Evolutionary conservation across 2,329 filamentous ascomycete species (phyloP), one percentile per base, ranked within the genome.

Genomic region (Alternaria viburni): DNA sequence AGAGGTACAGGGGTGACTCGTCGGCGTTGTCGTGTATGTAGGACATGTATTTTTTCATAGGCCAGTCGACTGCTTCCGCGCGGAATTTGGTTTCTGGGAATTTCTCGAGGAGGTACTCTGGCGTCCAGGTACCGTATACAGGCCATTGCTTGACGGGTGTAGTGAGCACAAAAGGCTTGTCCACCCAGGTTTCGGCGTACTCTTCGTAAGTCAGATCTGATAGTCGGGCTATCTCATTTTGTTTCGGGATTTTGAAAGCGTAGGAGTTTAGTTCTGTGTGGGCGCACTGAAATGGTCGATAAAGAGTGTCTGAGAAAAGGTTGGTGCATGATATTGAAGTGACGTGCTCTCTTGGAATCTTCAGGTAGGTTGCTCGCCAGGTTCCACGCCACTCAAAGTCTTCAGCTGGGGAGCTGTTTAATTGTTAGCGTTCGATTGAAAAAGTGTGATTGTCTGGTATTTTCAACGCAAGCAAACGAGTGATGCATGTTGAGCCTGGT

Each of bases 61-160:
- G 88, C 95, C 95, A 98, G 81, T 97, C 93, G 6, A 98, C 94
- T 0, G 93, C 91, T 84, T 98, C 96, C 10, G 95, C 95, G 44
- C 93, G 89, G 80, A 98, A 97, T 54, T 87, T 85, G 3, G 90
- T 86, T 54, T 89, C 81, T 1, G 85, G 83, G 76, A 93, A 93
- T 64, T 84, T 83, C n/a, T 83, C 73, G 1, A 91, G 82, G 1
- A 98, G 84, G 10, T 81, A 81, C n/a, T 90, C 85, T 11, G 91
- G 86, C 4, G 87, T 90, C 95, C 95, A 98, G 26, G 86, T 83
- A 41, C 85, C 84, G 79, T 87, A 93, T 1, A 90, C 89, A 1
- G 92, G 92, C 95, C 96, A 98, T 65, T 87, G 78, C 73, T 89
- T 91, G 63, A 97, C 91, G 15, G 91, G 93, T 12, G 88, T 83